Conservation (phyloP, 2,329 filamentous ascomycete species). For the Penicillium concentricum region DNA sequence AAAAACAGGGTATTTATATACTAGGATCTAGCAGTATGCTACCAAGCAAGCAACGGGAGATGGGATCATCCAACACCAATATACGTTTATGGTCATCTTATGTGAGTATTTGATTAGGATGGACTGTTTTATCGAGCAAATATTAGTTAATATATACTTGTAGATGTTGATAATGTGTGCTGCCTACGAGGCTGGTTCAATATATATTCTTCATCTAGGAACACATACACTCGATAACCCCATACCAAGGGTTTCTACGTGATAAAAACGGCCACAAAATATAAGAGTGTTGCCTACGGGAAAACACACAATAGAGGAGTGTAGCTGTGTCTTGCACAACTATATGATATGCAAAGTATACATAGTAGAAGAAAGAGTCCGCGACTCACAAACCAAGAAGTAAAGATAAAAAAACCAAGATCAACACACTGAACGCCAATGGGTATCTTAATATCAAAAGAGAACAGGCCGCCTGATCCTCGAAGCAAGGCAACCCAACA, state of each 20-base stretch:
- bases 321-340: background rate
- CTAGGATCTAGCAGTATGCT: too few relatives aligned
- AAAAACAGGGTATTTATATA: too few relatives aligned
- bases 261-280: background rate
- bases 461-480: background rate
- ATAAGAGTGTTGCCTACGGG: too few relatives aligned
- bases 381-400: background rate
- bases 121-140: background rate
- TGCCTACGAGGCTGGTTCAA: too few relatives aligned
- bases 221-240: background rate
- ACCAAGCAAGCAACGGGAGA: too few relatives aligned
- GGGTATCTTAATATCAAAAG: slow-evolving; percentile 31
- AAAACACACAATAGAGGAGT: background rate
- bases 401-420: background rate
- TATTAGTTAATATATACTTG: background rate
- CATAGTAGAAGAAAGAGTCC: background rate
- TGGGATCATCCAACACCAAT: too few relatives aligned
- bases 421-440: slow-evolving; percentile 23
- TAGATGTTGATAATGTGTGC: background rate
- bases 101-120: background rate
- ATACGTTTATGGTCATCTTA: background rate
- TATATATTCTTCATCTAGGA: background rate
- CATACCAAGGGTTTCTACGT: background rate
- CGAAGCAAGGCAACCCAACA: background rate
- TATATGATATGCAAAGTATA: slow-evolving; percentile 1